Conservation (phyloP, 106 monocot species). For the Apostasia ramifera region DNA sequence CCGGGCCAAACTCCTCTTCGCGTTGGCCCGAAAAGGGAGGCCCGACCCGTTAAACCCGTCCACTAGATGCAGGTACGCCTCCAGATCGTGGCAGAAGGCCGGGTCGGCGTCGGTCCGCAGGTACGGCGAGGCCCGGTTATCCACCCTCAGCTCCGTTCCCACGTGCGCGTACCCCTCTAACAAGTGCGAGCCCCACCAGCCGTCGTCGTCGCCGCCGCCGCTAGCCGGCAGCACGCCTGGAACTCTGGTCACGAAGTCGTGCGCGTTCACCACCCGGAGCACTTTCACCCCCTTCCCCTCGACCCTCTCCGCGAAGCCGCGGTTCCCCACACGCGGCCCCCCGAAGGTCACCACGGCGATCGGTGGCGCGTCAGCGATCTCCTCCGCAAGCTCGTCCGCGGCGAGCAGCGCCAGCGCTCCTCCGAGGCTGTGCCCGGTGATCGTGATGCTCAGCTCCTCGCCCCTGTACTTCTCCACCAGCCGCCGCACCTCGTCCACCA, state of each 20-base stretch:
- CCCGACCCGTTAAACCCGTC: slow-evolving; percentile 43
- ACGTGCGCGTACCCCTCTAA: slow-evolving; percentile 37
- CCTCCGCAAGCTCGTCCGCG: slow-evolving; percentile 31
- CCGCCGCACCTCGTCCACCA: slow-evolving; percentile 25
- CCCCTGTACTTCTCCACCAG: slow-evolving; percentile 40
- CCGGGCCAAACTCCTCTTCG: slow-evolving; percentile 39
- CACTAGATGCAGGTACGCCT: slow-evolving; percentile 72
- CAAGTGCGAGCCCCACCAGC: slow-evolving; percentile 1
- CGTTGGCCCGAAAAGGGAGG: slow-evolving; percentile 39
- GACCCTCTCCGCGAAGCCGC: slow-evolving; percentile 27
- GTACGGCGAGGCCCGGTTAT: slow-evolving; percentile 50
- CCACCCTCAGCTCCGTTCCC: slow-evolving; percentile 54
- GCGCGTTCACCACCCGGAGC: slow-evolving; percentile 40
- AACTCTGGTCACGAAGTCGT: slow-evolving; percentile 45
- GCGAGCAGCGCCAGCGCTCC: slow-evolving; percentile 54
- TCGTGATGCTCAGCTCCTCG: slow-evolving; percentile 65
- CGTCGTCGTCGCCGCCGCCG: slow-evolving; percentile 1
- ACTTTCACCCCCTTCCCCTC: slow-evolving; percentile 25
- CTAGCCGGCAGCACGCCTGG: slow-evolving; percentile 24
- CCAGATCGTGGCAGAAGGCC: slow-evolving; percentile 64
- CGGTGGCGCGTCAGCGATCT: slow-evolving; percentile 15
- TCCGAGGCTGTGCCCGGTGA: slow-evolving; percentile 78
- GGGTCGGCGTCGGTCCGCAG: slow-evolving; percentile 44
- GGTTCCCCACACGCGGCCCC: slow-evolving; percentile 44
- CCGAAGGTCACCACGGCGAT: slow-evolving; percentile 64